Base-by-base conservation (phyloP, 352 stramenopile genomes). In the Globisporangium viniferum region DNA sequence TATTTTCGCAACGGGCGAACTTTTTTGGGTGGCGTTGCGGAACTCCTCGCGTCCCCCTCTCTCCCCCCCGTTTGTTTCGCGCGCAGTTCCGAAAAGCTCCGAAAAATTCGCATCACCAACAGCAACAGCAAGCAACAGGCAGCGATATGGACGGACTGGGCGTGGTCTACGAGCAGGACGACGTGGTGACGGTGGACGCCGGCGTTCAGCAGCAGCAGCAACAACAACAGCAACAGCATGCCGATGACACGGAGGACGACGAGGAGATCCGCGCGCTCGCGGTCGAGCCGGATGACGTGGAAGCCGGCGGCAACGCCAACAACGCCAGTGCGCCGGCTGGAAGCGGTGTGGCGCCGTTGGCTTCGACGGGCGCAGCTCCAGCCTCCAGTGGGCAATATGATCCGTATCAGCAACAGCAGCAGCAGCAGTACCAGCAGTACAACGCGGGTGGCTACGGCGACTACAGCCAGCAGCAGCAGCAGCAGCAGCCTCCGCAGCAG, bases 81-180 rank as follows among this genome's bases (percentile, higher is more conserved):
- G 15, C 54, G n/a, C 54, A 59, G 53, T n/a, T 49, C 41, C 15
- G 54, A 41, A 59, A 59, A 33, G 35, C 27, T 22, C 54, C 29
- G 3, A 41, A 59, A 53, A 63, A 24, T 35, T 53, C 3, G n/a
- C 35, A 33, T n/a, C 57, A 54, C 31, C 31, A 33, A 33, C 31
- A 44, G 5, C 15, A 20, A 33, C 18, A 27, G 7, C 39, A 46
- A 46, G 0, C n/a, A 24, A 33, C 18, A 27, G 7, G 20, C 31
- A 31, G 29, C 2, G 27, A 22, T 14, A 92, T 92, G 84, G 84
- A 92, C 74, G 84, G 84, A 51, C 70, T 90, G 24, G 81, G 81
- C 55, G 82, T 92, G 60, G 84, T 91, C 59, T 91, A 92, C 76
- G 84, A 92, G 74, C 80, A 89, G 59, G 84, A 92, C 70, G 84